Percentiles rank a stretch among this genome's conserved stretches.
Conservation (phyloP, 495 filamentous ascomycete genomes). For the Pyrenula massariospora region DNA sequence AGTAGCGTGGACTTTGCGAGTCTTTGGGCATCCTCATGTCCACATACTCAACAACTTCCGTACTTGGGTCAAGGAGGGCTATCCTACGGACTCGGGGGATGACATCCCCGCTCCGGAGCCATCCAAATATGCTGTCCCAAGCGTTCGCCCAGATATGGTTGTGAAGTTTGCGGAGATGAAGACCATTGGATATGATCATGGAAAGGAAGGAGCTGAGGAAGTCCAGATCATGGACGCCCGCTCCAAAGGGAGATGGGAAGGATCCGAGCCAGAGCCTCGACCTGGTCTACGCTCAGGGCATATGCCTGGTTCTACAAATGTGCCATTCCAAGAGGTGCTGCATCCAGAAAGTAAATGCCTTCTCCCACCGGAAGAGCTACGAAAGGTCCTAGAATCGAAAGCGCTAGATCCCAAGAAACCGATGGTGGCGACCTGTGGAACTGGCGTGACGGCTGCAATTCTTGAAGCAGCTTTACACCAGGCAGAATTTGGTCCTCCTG, state of each 20-base stretch:
- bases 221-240: slow-evolving; percentile 88
- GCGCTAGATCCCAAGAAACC: slow-evolving; percentile 72
- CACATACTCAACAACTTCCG: slow-evolving; percentile 92
- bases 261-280: slow-evolving; percentile 77
- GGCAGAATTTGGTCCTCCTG: slow-evolving; percentile 58
- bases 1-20: slow-evolving; percentile 81
- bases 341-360: slow-evolving; percentile 74
- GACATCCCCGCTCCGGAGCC: slow-evolving; percentile 39
- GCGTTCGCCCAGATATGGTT: slow-evolving; percentile 41
- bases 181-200: slow-evolving; percentile 58
- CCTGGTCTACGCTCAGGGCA: slow-evolving; percentile 82
- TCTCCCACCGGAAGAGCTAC: slow-evolving; percentile 57
- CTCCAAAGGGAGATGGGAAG: slow-evolving; percentile 65
- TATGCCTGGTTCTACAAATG: slow-evolving; percentile 74
- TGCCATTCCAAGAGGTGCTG: slow-evolving; percentile 70
- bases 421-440: slow-evolving; percentile 84
- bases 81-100: slow-evolving; percentile 70
- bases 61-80: slow-evolving; percentile 71
- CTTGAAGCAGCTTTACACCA: slow-evolving; percentile 77
- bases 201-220: slow-evolving; percentile 67
- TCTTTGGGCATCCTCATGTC: slow-evolving; percentile 84
- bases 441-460: slow-evolving; percentile 87
- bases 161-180: slow-evolving; percentile 71
- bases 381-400: slow-evolving; percentile 61
- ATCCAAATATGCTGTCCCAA: slow-evolving; percentile 44